phyloP scores from a whole-genome alignment of 345 rosid species.

The Sisymbrium altissimum region DNA sequence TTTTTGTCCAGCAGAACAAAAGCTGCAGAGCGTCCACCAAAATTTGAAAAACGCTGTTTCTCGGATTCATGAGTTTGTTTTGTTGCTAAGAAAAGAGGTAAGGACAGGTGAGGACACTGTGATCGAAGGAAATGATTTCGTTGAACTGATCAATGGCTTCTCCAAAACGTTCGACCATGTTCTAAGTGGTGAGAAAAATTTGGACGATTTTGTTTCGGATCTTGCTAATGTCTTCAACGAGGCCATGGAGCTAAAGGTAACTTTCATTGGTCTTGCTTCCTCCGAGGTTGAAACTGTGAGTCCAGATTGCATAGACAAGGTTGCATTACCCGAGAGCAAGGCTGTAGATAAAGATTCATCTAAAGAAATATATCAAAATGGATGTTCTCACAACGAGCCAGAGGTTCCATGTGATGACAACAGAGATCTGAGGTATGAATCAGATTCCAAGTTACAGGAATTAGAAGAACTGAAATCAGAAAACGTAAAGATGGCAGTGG shows the following conservation, averaged over 20 bases:
- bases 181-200: slow-evolving; percentile 27
- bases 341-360: slow-evolving; percentile 45
- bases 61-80: slow-evolving; percentile 63
- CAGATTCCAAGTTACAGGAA: slow-evolving; percentile 47
- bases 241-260: slow-evolving; percentile 66
- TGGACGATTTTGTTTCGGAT: slow-evolving; percentile 49
- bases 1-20: slow-evolving; percentile 33
- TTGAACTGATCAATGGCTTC: slow-evolving; percentile 54
- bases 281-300: slow-evolving; percentile 58
- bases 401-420: slow-evolving; percentile 70
- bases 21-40: slow-evolving; percentile 34
- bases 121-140: slow-evolving; percentile 43
- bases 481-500: slow-evolving; percentile 58
- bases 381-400: slow-evolving; percentile 51
- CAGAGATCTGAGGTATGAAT: slow-evolving; percentile 43
- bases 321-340: slow-evolving; percentile 81
- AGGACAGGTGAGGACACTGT: slow-evolving; percentile 44
- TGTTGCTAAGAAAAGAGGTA: slow-evolving; percentile 66
- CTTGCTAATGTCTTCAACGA: slow-evolving; percentile 63
- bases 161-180: slow-evolving; percentile 51
- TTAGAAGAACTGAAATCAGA: slow-evolving; percentile 66
- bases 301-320: slow-evolving; percentile 93
- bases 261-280: slow-evolving; percentile 47
- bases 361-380: slow-evolving; percentile 54
- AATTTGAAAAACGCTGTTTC: slow-evolving; percentile 55